These are phyloP conservation scores for Aureobasidium subglaciale DNA, from an alignment of 2,329 filamentous ascomycete species.

Conservation along the genomic window DNA sequence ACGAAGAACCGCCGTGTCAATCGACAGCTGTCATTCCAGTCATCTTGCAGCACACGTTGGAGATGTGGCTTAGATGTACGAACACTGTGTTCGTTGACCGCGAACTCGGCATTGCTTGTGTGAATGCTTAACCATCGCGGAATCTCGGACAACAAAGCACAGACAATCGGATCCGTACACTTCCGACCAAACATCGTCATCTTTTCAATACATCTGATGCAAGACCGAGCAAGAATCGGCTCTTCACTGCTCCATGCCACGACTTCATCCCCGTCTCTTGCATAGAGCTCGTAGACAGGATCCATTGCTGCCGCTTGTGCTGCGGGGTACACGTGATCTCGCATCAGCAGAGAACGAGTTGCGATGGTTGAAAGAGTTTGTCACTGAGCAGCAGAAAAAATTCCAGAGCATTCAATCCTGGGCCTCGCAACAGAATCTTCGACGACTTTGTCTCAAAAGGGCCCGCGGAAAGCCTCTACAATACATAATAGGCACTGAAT, in stretches of 20 bases:
- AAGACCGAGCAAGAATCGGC: neutral
- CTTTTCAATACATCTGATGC: too few species aligned
- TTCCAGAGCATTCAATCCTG: neutral
- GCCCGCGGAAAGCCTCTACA: conserved; percentile 70
- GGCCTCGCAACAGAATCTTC: conserved; percentile 19
- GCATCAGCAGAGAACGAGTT: conserved; percentile 61
- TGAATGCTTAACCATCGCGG: neutral
- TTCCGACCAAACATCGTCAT: too few species aligned
- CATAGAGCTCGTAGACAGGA: conserved; percentile 3
- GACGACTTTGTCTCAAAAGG: conserved; percentile 35
- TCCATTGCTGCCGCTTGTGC: conserved; percentile 31
- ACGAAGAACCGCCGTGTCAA: neutral
- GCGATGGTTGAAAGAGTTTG: conserved; percentile 62
- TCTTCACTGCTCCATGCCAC: conserved; percentile 4
- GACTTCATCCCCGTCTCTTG: neutral
- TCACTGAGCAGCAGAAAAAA: conserved; percentile 16
- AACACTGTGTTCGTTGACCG: neutral
- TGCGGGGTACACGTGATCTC: conserved; percentile 58
- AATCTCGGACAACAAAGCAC: neutral
- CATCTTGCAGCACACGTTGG: neutral
- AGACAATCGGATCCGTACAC: neutral
- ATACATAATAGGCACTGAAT: conserved; percentile 82
- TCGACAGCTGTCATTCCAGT: neutral
- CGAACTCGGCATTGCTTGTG: conserved; percentile 1
- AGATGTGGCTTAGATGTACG: neutral